Evolutionary conservation across 495 filamentous ascomycete genomes (phyloP).

Genomic region (Annulohypoxylon stygium): DNA sequence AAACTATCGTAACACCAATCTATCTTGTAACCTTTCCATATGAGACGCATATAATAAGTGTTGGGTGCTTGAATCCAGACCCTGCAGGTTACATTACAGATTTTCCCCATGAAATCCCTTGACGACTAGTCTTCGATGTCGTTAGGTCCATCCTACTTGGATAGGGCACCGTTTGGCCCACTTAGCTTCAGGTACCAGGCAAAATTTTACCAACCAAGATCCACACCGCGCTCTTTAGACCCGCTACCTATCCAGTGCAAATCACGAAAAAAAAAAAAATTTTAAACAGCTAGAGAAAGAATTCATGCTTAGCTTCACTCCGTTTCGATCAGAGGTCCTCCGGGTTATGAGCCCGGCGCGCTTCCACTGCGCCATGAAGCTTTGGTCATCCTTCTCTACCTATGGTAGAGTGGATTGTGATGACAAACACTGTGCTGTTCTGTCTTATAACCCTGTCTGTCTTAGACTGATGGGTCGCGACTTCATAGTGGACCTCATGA

Average conservation of each 20-base stretch:
- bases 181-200: neutral
- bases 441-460: neutral
- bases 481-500: no score
- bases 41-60: neutral
- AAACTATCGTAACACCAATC: neutral
- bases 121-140: neutral
- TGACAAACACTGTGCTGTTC: neutral
- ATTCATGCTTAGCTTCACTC: conserved; percentile 51
- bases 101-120: neutral
- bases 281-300: conserved; percentile 26
- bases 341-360: conserved; percentile 63
- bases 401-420: neutral
- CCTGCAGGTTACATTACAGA: no score
- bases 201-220: neutral
- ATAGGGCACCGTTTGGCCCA: neutral
- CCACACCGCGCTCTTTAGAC: neutral
- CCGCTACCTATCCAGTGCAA: neutral
- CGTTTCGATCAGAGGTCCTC: conserved; percentile 62
- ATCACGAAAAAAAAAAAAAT: conserved; percentile 15
- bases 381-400: conserved; percentile 15
- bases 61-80: neutral
- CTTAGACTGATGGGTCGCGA: neutral
- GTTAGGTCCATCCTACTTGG: neutral
- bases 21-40: neutral
- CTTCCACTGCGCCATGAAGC: conserved; percentile 62